phyloP scores from a whole-genome alignment of 495 filamentous ascomycete genomes.

The Trichoderma asperelloides region DNA sequence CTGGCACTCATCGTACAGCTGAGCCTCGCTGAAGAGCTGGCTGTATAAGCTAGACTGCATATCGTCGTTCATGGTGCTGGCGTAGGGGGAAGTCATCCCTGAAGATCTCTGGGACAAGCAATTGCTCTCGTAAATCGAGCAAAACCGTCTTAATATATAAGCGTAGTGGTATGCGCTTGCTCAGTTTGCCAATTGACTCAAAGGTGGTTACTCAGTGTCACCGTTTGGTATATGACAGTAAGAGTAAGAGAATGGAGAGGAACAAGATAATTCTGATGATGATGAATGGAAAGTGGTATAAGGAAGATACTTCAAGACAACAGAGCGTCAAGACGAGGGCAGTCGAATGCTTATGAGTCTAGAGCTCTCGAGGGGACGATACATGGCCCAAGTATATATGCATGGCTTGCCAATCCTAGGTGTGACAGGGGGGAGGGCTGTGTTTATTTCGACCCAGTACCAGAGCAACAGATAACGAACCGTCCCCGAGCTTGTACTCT shows the following conservation, averaged over 20 bases:
- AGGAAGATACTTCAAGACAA: background rate
- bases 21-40: conserved; percentile 1
- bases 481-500: background rate
- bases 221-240: background rate
- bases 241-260: background rate
- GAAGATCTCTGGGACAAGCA: background rate
- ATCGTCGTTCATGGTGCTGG: background rate
- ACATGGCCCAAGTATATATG: background rate
- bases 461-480: background rate
- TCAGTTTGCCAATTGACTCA: background rate
- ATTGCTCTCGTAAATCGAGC: background rate
- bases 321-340: background rate
- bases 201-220: background rate
- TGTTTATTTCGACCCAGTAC: background rate
- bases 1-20: background rate
- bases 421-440: background rate
- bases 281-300: background rate
- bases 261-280: background rate
- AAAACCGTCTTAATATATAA: background rate
- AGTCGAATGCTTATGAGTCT: background rate
- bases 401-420: background rate
- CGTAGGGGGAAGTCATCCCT: background rate
- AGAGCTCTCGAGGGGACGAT: background rate
- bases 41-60: background rate
- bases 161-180: background rate